phyloP scores from a whole-genome alignment of 2,329 filamentous ascomycete genomes.

The Mycosphaerella arachidis region DNA sequence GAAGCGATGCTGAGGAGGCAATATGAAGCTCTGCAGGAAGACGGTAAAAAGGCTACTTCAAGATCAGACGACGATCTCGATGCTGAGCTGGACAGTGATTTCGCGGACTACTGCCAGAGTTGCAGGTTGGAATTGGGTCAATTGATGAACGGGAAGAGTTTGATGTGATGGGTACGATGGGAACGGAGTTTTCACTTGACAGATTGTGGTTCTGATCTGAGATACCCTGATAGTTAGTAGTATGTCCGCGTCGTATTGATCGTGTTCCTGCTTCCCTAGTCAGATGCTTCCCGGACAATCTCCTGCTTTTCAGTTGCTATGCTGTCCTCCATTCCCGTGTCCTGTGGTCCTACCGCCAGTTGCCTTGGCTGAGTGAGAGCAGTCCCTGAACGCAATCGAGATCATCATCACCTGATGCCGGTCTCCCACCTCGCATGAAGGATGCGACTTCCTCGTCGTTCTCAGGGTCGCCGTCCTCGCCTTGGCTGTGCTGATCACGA shows the following conservation, averaged over 20 bases:
- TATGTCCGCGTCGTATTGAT: not conserved
- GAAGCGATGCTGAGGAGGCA: conserved; percentile 45
- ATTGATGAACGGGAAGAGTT: conserved; percentile 11
- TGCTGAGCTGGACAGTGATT: conserved; percentile 48
- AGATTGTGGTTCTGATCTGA: not conserved
- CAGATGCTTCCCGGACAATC: not conserved
- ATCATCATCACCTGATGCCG: conserved; percentile 52
- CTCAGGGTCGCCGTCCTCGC: conserved; percentile 35
- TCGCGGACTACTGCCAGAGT: conserved; percentile 59
- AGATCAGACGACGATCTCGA: not conserved
- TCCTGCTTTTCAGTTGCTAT: too few species aligned
- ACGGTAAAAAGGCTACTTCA: not conserved
- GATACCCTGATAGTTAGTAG: not conserved
- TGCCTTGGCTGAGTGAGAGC: conserved; percentile 83
- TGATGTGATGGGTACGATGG: conserved; percentile 18
- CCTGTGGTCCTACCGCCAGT: conserved; percentile 55
- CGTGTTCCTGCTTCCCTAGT: not conserved
- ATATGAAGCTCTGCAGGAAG: conserved; percentile 1
- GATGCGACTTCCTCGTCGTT: conserved; percentile 62
- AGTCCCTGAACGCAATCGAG: conserved; percentile 87
- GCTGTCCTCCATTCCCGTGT: too few species aligned
- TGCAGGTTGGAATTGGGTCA: conserved; percentile 44
- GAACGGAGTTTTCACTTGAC: not conserved
- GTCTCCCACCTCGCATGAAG: conserved; percentile 62
- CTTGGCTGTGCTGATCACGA: not conserved